Conservation (phyloP, 768 basidiomycete genomes). For the Lactarius sanguifluus region DNA sequence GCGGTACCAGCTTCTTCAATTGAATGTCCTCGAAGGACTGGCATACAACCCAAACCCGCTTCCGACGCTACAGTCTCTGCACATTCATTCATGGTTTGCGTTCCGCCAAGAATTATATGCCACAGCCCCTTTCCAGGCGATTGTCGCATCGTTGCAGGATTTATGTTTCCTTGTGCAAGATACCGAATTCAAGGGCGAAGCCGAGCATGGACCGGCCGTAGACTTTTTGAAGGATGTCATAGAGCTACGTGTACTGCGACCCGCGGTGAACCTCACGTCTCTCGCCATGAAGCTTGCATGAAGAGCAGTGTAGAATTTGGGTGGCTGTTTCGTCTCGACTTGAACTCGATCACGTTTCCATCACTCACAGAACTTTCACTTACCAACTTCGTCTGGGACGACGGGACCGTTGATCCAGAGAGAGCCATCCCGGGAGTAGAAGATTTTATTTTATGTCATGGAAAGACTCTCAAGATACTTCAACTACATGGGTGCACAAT, state of each 20-base stretch:
- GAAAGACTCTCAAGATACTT: neutral
- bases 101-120: neutral
- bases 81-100: neutral
- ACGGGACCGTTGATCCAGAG: neutral
- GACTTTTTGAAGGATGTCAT: neutral
- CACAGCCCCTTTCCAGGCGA: neutral
- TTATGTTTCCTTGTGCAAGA: neutral
- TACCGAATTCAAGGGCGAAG: neutral
- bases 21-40: neutral
- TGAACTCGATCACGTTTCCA: neutral
- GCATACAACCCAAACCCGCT: slow-evolving; percentile 2
- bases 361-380: neutral
- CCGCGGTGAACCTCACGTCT: neutral
- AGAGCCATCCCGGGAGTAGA: neutral
- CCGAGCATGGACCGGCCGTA: too few species aligned
- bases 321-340: neutral
- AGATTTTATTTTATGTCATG: neutral
- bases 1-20: neutral
- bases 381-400: neutral
- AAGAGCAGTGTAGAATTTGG: neutral
- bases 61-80: neutral
- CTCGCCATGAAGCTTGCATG: neutral
- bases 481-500: neutral
- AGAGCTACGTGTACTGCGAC: neutral
- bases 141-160: neutral